Conservation (phyloP, 371 early-diverging fungal species). For the Rhizopus delemar region DNA sequence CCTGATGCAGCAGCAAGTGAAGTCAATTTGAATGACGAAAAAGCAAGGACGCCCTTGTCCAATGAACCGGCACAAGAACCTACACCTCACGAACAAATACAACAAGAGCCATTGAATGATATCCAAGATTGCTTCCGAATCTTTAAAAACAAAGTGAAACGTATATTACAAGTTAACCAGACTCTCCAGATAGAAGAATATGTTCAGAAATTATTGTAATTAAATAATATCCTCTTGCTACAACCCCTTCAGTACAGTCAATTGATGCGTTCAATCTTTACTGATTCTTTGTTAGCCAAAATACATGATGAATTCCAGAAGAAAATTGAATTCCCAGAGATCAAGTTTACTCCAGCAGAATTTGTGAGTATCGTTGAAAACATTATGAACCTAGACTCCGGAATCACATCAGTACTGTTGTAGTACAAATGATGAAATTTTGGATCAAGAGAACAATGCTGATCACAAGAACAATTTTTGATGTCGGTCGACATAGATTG, state of each 20-base stretch:
- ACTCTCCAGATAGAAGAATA: constrained; percentile 20
- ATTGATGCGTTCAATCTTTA: constrained; percentile 15
- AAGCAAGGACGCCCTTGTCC: constrained; percentile 12
- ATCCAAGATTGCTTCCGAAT: constrained; percentile 17
- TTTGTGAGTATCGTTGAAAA: constrained; percentile 21
- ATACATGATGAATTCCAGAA: constrained; percentile 19
- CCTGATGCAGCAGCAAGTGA: constrained; percentile 19
- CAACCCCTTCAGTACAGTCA: constrained; percentile 16
- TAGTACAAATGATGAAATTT: too few relatives aligned
- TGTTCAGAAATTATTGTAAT: constrained; percentile 18
- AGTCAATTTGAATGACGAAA: constrained; percentile 18
- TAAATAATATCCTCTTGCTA: constrained; percentile 18
- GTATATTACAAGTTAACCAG: constrained; percentile 16
- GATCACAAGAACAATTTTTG: too few relatives aligned
- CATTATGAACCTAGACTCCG: constrained; percentile 19
- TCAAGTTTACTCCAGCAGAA: constrained; percentile 18
- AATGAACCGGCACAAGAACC: constrained; percentile 20
- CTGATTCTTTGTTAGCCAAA: constrained; percentile 19
- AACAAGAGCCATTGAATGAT: constrained; percentile 18
- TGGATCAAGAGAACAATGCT: too few relatives aligned
- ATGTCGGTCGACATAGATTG: too few relatives aligned
- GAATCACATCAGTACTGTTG: constrained; percentile 24
- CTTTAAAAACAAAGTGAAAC: constrained; percentile 17
- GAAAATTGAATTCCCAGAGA: constrained; percentile 16
- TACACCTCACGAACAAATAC: constrained; percentile 15